A percentile compares a stretch with the other conserved stretches of the same genome.
phyloP scores from a whole-genome alignment of 768 basidiomycete species.

The Plicaturopsis crispa region DNA sequence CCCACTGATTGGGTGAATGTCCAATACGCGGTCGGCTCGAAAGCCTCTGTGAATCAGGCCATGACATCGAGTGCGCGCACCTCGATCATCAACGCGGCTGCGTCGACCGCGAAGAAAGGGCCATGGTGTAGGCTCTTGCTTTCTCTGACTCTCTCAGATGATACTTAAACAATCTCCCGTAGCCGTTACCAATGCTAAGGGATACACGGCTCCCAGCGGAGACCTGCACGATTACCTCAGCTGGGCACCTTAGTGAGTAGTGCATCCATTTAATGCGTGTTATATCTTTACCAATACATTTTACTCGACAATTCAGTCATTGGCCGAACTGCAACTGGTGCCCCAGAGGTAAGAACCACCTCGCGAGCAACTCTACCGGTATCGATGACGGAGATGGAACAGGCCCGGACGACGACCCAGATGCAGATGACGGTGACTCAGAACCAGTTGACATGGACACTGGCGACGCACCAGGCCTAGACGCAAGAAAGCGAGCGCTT shows the following conservation, averaged over 20 bases:
- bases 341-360: slow-evolving; percentile 14
- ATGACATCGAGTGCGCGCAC: slow-evolving; percentile 24
- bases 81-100: slow-evolving; percentile 28
- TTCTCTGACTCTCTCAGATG: background rate
- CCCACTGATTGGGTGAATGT: slow-evolving; percentile 43
- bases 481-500: too few relatives aligned
- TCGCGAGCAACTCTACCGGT: slow-evolving; percentile 14
- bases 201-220: slow-evolving; percentile 25
- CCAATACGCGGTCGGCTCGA: slow-evolving; percentile 29
- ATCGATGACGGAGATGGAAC: slow-evolving; percentile 4
- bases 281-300: slow-evolving; percentile 1
- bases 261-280: background rate
- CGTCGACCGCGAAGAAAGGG: slow-evolving; percentile 25
- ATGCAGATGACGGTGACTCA: background rate
- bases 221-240: slow-evolving; percentile 44
- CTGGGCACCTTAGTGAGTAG: slow-evolving; percentile 51
- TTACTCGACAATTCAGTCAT: slow-evolving; percentile 23
- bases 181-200: slow-evolving; percentile 29
- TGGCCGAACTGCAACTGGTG: slow-evolving; percentile 55
- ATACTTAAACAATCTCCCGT: slow-evolving; percentile 1
- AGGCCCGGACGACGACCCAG: slow-evolving; percentile 1
- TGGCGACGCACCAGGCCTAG: too few relatives aligned
- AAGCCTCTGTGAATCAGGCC: slow-evolving; percentile 9
- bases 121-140: slow-evolving; percentile 24
- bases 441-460: background rate